Conservation (phyloP, 106 monocot genomes). For the Hemerocallis citrina region DNA sequence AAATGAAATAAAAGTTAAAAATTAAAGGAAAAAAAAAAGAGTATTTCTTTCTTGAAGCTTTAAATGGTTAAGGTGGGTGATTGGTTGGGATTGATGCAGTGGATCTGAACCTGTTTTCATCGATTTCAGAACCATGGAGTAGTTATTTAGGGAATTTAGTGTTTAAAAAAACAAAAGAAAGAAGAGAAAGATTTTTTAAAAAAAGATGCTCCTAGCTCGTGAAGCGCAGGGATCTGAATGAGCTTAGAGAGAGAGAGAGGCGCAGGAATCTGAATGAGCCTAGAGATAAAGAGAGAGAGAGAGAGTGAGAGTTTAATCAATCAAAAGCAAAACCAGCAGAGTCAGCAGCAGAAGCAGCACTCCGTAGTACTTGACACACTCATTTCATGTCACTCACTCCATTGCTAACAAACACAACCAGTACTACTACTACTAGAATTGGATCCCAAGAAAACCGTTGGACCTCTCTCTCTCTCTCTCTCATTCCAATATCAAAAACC, state of each 20-base stretch:
- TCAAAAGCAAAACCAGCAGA: too few species aligned
- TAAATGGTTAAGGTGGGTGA: not conserved
- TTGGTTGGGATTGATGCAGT: slow-evolving; percentile 52
- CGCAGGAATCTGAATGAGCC: too few species aligned
- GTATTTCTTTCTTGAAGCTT: not conserved
- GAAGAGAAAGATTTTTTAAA: slow-evolving; percentile 15
- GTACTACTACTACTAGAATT: too few species aligned
- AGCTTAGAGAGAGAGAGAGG: too few species aligned
- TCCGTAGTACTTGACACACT: slow-evolving; percentile 20
- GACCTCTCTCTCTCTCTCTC: not conserved
- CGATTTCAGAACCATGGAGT: slow-evolving; percentile 19
- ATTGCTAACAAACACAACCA: too few species aligned
- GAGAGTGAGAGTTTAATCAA: slow-evolving; percentile 9
- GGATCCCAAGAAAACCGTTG: slow-evolving; percentile 28
- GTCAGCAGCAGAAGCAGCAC: slow-evolving; percentile 25
- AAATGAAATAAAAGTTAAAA: too few species aligned
- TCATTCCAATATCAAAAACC: slow-evolving; percentile 3
- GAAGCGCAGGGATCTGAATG: slow-evolving; percentile 15
- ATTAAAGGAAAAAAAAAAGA: not conserved
- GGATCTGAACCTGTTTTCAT: slow-evolving; percentile 31
- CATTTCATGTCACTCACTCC: not conserved
- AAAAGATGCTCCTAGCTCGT: slow-evolving; percentile 17
- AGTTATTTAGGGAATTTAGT: not conserved
- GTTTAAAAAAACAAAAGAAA: not conserved
- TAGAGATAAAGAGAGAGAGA: not conserved